Conservation (phyloP, 2,329 filamentous ascomycete species). For the Leptodontidium sp. region DNA sequence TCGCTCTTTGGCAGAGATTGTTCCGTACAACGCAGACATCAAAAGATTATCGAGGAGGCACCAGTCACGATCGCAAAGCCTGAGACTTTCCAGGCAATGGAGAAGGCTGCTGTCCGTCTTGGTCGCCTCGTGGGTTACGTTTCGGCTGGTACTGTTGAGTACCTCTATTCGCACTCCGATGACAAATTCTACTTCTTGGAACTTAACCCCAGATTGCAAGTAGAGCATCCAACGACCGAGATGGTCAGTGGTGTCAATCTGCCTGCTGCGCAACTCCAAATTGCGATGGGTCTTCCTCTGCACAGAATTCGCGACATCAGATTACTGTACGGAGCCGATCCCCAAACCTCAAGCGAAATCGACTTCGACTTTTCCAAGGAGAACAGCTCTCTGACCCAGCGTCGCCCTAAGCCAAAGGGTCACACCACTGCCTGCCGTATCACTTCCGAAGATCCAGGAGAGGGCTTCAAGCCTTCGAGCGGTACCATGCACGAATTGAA, state of each 20-base stretch:
- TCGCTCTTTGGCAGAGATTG: conserved; percentile 98
- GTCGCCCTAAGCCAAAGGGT: conserved; percentile 90
- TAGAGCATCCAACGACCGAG: conserved; percentile 98
- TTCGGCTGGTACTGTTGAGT: conserved; percentile 97
- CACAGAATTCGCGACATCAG: conserved; percentile 97
- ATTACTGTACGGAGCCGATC: conserved; percentile 93
- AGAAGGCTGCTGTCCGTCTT: conserved; percentile 92
- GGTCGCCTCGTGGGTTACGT: conserved; percentile 97
- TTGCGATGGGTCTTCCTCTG: conserved; percentile 97
- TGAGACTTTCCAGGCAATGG: conserved; percentile 93
- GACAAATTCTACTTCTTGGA: conserved; percentile 99
- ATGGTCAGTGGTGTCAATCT: conserved; percentile 99
- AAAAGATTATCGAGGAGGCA: conserved; percentile 99
- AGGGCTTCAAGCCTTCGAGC: conserved; percentile 99
- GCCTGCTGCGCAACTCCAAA: conserved; percentile 95
- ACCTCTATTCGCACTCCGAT: conserved; percentile 96
- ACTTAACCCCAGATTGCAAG: conserved; percentile 97
- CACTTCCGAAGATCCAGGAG: conserved; percentile 97
- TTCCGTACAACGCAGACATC: conserved; percentile 96
- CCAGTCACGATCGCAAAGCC: conserved; percentile 95
- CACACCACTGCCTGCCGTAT: conserved; percentile 99
- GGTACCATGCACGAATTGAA: conserved; percentile 99
- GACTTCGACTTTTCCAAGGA: conserved; percentile 96
- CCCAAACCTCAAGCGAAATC: conserved; percentile 84
- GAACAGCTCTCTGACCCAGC: conserved; percentile 83